Base-by-base conservation (phyloP, 1,284 basidiomycete genomes). In the Sporisorium exsertum region DNA sequence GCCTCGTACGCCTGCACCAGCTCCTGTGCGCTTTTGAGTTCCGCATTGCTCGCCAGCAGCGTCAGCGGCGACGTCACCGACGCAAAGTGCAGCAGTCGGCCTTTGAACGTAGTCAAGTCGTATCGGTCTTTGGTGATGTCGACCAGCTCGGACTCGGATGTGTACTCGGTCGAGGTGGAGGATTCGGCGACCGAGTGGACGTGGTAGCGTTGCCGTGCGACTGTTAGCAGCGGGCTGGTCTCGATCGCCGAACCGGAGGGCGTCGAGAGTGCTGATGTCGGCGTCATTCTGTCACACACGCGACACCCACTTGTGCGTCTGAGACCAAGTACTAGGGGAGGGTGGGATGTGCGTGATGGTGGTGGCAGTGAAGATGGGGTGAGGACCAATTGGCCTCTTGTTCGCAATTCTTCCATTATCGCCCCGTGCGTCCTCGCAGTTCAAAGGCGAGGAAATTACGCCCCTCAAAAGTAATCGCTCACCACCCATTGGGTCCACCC, bases 31-130 rank as follows among this genome's bases (percentile, higher is more conserved):
- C 54, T 35, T 15, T 70, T 63, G 35, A 81, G 72, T 52, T 76
- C 63, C 1, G 58, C 50, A 15, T 54, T 76, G 6, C 87, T 86
- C 1, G 87, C 87, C 50, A 89, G 83, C 24, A 89, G 85, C 6
- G 88, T 89, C 18, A 89, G 79, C 0, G 88, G 88, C 2, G 88
- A 88, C 0, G 88, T 89, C 49, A 87, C 87, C 5, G 84, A 86
- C 75, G 88, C 87, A 77, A 89, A 89, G 79, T 89, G 88, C 9
- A 79, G 63, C 8, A 89, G 79, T 24, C 88, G 86, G n/a, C 88
- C 88, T 22, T 43, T 63, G 47, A 80, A 80, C 12, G 76, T 80
- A 16, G 64, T 49, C 3, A 78, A 53, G 43, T 80, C 77, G 58
- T 72, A 79, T 0, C 72, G 66, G 42, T 59, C 53, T 22, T 79